Conservation (phyloP, 306 rosid genomes). For the Betula pendula region DNA sequence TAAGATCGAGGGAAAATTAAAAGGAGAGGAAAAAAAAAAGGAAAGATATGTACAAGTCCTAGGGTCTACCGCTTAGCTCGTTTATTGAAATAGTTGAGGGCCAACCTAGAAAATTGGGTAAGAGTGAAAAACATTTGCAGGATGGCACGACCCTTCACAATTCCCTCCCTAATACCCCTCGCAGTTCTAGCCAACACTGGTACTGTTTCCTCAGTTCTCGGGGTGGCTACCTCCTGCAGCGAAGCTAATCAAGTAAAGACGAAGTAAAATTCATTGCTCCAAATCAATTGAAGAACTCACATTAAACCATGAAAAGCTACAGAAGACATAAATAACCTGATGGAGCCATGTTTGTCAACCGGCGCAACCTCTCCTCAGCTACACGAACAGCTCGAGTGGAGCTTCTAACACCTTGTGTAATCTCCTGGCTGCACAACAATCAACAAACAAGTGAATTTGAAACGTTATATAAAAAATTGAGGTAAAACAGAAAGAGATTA, state of each 20-base stretch:
- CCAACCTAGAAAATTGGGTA: slow-evolving; percentile 54
- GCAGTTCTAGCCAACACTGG: slow-evolving; percentile 61
- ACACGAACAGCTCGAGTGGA: slow-evolving; percentile 72
- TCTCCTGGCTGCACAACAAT: slow-evolving; percentile 64
- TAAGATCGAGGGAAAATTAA: neutral
- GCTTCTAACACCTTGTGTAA: slow-evolving; percentile 81
- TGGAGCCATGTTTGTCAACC: slow-evolving; percentile 58
- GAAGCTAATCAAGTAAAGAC: slow-evolving; percentile 67
- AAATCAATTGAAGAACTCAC: slow-evolving; percentile 12
- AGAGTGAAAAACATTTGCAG: slow-evolving; percentile 64
- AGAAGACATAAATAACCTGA: slow-evolving; percentile 53
- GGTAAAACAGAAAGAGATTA: neutral
- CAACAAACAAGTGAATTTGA: slow-evolving; percentile 2
- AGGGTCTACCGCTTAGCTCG: slow-evolving; percentile 35
- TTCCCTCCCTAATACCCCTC: slow-evolving; percentile 61
- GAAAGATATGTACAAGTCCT: slow-evolving; percentile 10
- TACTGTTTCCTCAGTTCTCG: slow-evolving; percentile 40
- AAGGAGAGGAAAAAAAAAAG: neutral
- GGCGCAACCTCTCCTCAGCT: slow-evolving; percentile 70
- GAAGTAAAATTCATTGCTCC: slow-evolving; percentile 39
- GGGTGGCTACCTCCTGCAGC: slow-evolving; percentile 55
- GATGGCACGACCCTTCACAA: slow-evolving; percentile 70
- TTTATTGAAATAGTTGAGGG: slow-evolving; percentile 43
- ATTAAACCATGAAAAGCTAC: neutral
- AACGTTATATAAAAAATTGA: slow-evolving; percentile 5